Evolutionary conservation across 2,329 filamentous ascomycete species (phyloP).

Genomic region (Karstenula rhodostoma): DNA sequence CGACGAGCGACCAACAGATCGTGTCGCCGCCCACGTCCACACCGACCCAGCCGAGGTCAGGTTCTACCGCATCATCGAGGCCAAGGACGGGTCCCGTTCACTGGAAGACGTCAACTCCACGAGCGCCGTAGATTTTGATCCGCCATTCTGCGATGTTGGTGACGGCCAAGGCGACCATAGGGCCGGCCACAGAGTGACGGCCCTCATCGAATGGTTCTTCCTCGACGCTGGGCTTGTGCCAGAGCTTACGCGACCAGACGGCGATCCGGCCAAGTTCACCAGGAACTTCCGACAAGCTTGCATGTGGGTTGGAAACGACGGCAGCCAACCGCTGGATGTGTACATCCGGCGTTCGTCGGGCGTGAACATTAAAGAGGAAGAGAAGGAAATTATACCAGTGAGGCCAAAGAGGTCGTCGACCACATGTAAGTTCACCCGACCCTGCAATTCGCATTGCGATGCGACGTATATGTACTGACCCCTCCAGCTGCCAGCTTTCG

Average conservation of each 20-base stretch:
- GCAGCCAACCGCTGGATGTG: slow-evolving; percentile 26
- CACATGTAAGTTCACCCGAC: slow-evolving; percentile 65
- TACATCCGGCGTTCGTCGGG: slow-evolving; percentile 32
- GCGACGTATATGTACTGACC: background rate
- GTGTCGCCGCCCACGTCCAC: slow-evolving; percentile 39
- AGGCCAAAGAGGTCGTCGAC: slow-evolving; percentile 71
- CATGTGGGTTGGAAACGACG: slow-evolving; percentile 36
- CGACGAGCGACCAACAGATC: slow-evolving; percentile 29
- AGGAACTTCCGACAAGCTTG: slow-evolving; percentile 40
- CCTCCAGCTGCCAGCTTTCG: background rate
- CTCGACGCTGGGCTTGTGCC: slow-evolving; percentile 20
- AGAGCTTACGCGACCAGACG: slow-evolving; percentile 33
- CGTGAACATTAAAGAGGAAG: slow-evolving; percentile 20
- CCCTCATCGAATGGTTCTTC: slow-evolving; percentile 13
- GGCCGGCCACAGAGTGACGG: slow-evolving; percentile 4
- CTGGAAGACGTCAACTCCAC: slow-evolving; percentile 36
- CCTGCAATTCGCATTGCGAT: background rate
- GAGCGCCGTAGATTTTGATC: slow-evolving; percentile 17
- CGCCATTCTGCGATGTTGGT: slow-evolving; percentile 12
- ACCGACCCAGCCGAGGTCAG: slow-evolving; percentile 37
- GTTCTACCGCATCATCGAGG: slow-evolving; percentile 35
- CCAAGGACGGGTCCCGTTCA: slow-evolving; percentile 25
- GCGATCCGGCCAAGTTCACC: slow-evolving; percentile 39
- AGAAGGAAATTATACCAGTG: slow-evolving; percentile 34
- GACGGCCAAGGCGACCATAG: slow-evolving; percentile 3